Base-by-base conservation (phyloP, 805 yeast species). In the Zygosaccharomyces rouxii region DNA sequence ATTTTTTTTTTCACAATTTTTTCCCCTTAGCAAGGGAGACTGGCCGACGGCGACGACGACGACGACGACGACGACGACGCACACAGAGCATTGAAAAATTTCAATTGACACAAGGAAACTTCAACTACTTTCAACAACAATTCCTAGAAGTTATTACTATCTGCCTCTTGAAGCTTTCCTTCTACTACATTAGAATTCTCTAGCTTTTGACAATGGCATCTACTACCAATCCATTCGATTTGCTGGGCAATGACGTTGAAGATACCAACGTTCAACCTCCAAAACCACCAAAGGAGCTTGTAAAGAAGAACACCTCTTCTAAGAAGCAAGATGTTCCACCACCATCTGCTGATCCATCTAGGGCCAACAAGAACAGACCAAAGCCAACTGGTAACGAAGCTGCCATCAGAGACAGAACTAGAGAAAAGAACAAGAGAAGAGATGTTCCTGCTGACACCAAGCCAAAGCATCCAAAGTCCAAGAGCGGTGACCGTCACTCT, bases 201-300 rank as follows among this genome's bases (percentile, higher is more conserved):
- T 33, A 33, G 37, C 37, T 14, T 14, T 19, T 22, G 26, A 14
- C 43, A 39, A 39, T 39, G 43, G 43, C 43, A 16, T 39, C 43
- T 25, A 30, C 33, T 25, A 18, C 64, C 54, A 86, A 86, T 77
- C 86, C 87, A 70, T 86, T 76, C 73, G 86, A 80, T 72, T 79
- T 86, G 72, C 78, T 86, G 76, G 94, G 78, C 71, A 86, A 87
- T 81, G 95, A 87, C 77, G 87, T 86, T 63, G 90, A 86, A 69
- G 95, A 84, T 72, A 85, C 81, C 63, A 79, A 75, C 66, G 74
- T 75, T 48, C 80, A 79, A 55, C 69, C 71, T 48, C 67, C 74
- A 49, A 70, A 78, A 58, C 66, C 71, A 30, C 82, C 87, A 67
- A 84, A 73, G 76, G 95, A 86, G 72, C 69, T 86, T 57, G 94